Conservation (phyloP, 1,284 basidiomycete species). For the Pseudozyma tsukubaensis region DNA sequence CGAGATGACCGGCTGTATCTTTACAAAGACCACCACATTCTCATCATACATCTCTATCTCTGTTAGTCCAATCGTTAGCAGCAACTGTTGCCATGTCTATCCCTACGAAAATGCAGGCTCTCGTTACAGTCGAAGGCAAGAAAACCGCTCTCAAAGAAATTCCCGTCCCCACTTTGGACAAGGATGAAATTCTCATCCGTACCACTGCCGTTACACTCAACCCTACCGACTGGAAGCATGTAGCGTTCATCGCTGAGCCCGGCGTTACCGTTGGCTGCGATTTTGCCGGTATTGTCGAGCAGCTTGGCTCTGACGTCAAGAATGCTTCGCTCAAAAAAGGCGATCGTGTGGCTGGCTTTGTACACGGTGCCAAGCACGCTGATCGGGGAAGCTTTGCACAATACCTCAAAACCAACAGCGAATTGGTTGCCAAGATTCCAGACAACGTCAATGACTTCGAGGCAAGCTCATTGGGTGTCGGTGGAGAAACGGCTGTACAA, state of each 20-base stretch:
- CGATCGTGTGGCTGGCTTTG: slow-evolving; percentile 73
- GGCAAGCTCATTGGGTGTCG: slow-evolving; percentile 57
- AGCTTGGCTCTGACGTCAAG: slow-evolving; percentile 69
- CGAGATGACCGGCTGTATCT: neutral
- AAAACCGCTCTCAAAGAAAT: slow-evolving; percentile 51
- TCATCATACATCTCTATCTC: neutral
- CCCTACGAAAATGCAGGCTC: slow-evolving; percentile 52
- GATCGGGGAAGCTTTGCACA: slow-evolving; percentile 68
- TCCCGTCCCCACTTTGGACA: slow-evolving; percentile 50
- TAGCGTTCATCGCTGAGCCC: slow-evolving; percentile 66
- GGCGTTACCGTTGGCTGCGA: slow-evolving; percentile 74
- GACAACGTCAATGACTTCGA: slow-evolving; percentile 39
- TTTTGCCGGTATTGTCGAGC: slow-evolving; percentile 74
- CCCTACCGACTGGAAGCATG: slow-evolving; percentile 68
- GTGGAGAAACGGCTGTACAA: slow-evolving; percentile 59
- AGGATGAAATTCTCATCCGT: slow-evolving; percentile 54
- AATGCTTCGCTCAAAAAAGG: slow-evolving; percentile 72
- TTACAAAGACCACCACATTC: neutral
- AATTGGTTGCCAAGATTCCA: slow-evolving; percentile 55
- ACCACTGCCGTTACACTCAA: slow-evolving; percentile 59
- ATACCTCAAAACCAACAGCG: slow-evolving; percentile 65
- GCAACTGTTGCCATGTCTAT: slow-evolving; percentile 18
- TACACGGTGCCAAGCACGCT: slow-evolving; percentile 70
- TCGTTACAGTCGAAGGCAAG: slow-evolving; percentile 53
- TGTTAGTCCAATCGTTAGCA: neutral